Base-by-base conservation (phyloP, 805 yeast genomes). In the Komagataella pseudopastoris region DNA sequence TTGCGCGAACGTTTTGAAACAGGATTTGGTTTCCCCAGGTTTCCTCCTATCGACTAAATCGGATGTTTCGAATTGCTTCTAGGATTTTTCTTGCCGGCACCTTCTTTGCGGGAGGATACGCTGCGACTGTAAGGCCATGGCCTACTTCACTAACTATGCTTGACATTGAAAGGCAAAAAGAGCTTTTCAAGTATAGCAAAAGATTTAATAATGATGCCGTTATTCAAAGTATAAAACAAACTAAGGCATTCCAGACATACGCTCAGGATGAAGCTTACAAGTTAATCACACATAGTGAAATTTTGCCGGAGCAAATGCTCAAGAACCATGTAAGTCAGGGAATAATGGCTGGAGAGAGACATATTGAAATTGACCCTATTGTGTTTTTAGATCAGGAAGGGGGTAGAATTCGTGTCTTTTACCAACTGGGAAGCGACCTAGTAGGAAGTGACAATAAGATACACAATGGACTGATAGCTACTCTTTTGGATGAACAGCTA, bases 401-500 rank as follows among this genome's bases (percentile, higher is more conserved):
- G 1, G 78, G 80, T 1, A 80, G 81, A 55, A 56, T 86, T 51
- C 72, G 76, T 6, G 80, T 83, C 1, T 81, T 87, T 59, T 80
- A 80, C 58, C 89, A 86, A 59, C 62, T 90, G 44, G 96, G 96
- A 1, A 62, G 69, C 4, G 71, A 75, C 44, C 62, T 89, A 44
- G 71, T 80, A 6, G 87, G 90, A 50, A 78, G 76, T 49, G 85
- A 82, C 49, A 87, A 87, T 0, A 78, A 80, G 50, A 77, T 91
- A 17, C 96, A 88, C 62, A 84, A 85, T 58, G 96, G 97, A 3
- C 72, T 90, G 3, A 66, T 87, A 4, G 76, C 95, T 2, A 81
- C 95, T 1, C 63, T 91, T 12, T 55, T 91, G 51, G 98, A 91
- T 65, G 97, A 90, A 62, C 83, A 85, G 0, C 68, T 91, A 24